Evolutionary conservation across 805 yeast genomes (phyloP).

Genomic region (Teunomyces tritomae): DNA sequence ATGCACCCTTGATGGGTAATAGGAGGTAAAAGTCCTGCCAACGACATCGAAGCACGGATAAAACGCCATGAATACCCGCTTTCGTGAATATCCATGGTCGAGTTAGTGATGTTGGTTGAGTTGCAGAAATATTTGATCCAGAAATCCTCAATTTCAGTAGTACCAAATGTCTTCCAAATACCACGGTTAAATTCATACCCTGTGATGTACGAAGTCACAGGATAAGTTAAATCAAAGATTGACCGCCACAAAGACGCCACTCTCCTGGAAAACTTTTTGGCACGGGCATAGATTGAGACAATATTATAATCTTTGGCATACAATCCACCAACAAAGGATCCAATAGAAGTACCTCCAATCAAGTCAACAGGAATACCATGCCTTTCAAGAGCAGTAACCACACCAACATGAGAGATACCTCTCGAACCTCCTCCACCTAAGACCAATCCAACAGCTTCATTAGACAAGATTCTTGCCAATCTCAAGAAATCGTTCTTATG

Average conservation of each 20-base stretch:
- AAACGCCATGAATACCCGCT: slow-evolving; percentile 95
- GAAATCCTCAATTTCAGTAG: slow-evolving; percentile 88
- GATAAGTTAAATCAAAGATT: slow-evolving; percentile 81
- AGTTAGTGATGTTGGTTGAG: slow-evolving; percentile 91
- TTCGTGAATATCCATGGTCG: slow-evolving; percentile 91
- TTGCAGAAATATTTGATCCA: slow-evolving; percentile 89
- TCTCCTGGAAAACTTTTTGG: slow-evolving; percentile 81
- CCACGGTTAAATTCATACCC: slow-evolving; percentile 98
- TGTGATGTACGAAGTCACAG: slow-evolving; percentile 90
- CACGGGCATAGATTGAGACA: slow-evolving; percentile 86
- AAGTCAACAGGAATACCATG: slow-evolving; percentile 91
- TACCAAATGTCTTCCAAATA: slow-evolving; percentile 95
- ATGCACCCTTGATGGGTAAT: slow-evolving; percentile 85
- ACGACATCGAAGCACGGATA: slow-evolving; percentile 92
- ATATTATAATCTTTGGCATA: slow-evolving; percentile 90
- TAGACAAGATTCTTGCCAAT: slow-evolving; percentile 83
- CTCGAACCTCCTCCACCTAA: slow-evolving; percentile 98
- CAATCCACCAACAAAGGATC: slow-evolving; percentile 92
- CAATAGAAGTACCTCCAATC: slow-evolving; percentile 95
- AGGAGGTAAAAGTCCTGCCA: slow-evolving; percentile 91
- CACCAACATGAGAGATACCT: slow-evolving; percentile 90
- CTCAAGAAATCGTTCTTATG: slow-evolving; percentile 89
- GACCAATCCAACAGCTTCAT: slow-evolving; percentile 91
- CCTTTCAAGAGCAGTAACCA: slow-evolving; percentile 85
- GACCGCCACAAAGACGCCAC: slow-evolving; percentile 85